Evolutionary conservation across 2,329 filamentous ascomycete species (phyloP).

Genomic region (Penicillium sp.): DNA sequence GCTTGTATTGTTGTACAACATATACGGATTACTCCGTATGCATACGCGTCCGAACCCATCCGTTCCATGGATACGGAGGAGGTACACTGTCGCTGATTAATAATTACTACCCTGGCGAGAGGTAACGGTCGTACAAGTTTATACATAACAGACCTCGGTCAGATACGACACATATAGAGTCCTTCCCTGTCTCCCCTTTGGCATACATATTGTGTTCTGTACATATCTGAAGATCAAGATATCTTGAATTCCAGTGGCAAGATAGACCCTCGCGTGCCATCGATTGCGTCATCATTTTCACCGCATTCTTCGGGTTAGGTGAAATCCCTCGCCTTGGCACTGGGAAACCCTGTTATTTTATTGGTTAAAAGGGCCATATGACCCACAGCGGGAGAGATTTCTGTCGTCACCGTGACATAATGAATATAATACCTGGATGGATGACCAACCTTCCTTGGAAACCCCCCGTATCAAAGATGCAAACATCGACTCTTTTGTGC

Average conservation of each 20-base stretch:
- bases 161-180: not conserved
- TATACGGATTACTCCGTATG: not conserved
- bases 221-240: not conserved
- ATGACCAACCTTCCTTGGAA: not conserved
- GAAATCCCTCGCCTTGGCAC: not conserved
- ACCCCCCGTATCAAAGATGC: not conserved
- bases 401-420: slow-evolving; percentile 13
- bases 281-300: slow-evolving; percentile 11
- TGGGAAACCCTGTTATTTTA: not conserved
- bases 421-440: slow-evolving; percentile 2
- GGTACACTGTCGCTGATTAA: not conserved
- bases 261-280: not conserved
- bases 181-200: no score
- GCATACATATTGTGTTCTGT: not conserved
- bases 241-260: not conserved
- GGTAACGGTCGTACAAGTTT: not conserved
- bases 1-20: not conserved
- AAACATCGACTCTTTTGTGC: not conserved
- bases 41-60: not conserved
- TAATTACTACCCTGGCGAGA: not conserved
- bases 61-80: no score
- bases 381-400: slow-evolving; percentile 5
- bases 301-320: slow-evolving; percentile 6
- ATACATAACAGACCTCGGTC: not conserved
- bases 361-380: not conserved